Base-by-base conservation (phyloP, 495 filamentous ascomycete species). In the Antarctomyces pellizariae region DNA sequence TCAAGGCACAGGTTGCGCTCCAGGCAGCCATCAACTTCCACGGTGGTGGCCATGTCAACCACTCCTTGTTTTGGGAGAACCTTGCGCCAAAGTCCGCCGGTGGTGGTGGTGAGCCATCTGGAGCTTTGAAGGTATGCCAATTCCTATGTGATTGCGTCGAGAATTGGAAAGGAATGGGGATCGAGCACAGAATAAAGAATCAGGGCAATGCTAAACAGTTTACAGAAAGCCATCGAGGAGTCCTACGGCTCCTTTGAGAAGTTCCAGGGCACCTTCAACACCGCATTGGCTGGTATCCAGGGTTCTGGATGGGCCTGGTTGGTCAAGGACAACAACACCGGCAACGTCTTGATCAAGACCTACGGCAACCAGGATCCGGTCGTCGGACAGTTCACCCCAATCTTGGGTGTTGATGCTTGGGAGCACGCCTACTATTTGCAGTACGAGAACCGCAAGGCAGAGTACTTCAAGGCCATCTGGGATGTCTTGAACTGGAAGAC, bases 401-500 rank as follows among this genome's bases (percentile, higher is more conserved):
- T 97, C 25, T 60, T 97, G 17, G 86, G 89, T 8, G 74, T 97
- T 42, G 86, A 97, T 56, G 89, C 86, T 43, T 97, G 86, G 86
- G 86, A 97, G 55, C 80, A 55, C 32, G 49, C 56, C 24, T 59
- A 63, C 45, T 61, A 59, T 54, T 59, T 97, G 30, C 80, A 97
- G 59, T 97, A 97, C 52, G 64, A 92, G 62, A 97, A 95, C 58
- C 74, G 84, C 46, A 97, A 97, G 67, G 86, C 77, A 29, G 89
- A 93, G 50, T 97, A 97, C 57, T 92, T 97, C 51, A 66, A 65
- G 31, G 80, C 80, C 31, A 75, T 97, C 46, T 97, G 86, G 86
- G 79, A 93, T 36, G 79, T 97, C 25, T 62, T 97, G 41, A 95
- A 95, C 59, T 97, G 86, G 86, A 86, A 84, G 62, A 62, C 73